Percentiles rank a stretch among this genome's conserved stretches.
These are phyloP conservation scores for Lantana camara DNA, from an alignment of 257 asterid genomes.

Conservation along the genomic window DNA sequence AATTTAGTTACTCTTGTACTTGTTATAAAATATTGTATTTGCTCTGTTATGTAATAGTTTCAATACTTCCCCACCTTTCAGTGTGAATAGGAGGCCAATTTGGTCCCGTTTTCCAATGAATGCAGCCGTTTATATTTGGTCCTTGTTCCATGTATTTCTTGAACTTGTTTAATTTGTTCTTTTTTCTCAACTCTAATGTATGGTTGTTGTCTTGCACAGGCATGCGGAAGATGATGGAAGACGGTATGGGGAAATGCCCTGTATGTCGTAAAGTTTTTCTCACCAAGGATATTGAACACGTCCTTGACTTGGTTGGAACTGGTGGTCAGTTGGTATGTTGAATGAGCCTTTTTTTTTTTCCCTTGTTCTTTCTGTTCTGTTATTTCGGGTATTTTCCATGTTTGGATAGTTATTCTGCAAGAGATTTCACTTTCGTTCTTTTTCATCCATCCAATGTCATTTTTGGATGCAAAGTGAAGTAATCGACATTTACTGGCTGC, in stretches of 20 bases:
- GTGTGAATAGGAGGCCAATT: too few relatives aligned
- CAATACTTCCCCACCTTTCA: too few relatives aligned
- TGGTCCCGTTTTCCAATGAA: neutral
- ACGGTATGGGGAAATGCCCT: conserved; percentile 65
- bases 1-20: neutral
- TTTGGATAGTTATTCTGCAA: neutral
- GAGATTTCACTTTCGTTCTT: too few relatives aligned
- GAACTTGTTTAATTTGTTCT: conserved; percentile 13
- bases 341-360: conserved; percentile 8
- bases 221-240: conserved; percentile 46
- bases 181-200: conserved; percentile 20
- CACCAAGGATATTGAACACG: conserved; percentile 81
- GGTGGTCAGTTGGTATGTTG: conserved; percentile 52
- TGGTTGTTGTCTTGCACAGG: conserved; percentile 41
- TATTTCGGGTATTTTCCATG: neutral
- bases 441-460: neutral
- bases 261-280: conserved; percentile 85
- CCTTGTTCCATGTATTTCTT: neutral
- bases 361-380: neutral
- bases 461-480: neutral
- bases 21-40: neutral
- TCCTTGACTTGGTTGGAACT: conserved; percentile 71
- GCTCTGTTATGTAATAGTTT: neutral
- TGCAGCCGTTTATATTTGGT: conserved; percentile 4
- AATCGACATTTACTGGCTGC: conserved; percentile 7